A percentile compares a stretch with the other conserved stretches of the same genome.
Evolutionary conservation across 75 land plant species (phyloP).

Genomic region (Adiantum capillusveneris): DNA sequence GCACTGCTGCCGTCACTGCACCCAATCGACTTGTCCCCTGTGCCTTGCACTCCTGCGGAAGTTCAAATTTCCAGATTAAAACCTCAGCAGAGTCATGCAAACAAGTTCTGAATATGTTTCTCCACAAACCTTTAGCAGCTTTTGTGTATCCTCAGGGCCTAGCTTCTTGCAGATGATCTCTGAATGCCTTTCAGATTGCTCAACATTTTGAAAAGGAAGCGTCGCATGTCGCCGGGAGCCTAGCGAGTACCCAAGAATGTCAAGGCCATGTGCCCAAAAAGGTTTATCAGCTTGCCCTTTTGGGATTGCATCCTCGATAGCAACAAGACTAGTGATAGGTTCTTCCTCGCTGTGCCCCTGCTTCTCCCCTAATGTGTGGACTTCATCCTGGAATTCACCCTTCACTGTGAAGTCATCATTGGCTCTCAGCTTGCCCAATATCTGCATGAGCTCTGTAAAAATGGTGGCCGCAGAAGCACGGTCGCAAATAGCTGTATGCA

Average conservation of each 20-base stretch:
- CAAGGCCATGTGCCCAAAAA: constrained; percentile 87
- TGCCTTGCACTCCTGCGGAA: constrained; percentile 63
- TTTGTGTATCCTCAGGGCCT: constrained; percentile 32
- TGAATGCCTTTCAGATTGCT: constrained; percentile 27
- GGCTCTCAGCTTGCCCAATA: neutral
- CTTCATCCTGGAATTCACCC: no score
- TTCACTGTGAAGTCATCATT: no score
- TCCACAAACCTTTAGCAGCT: no score
- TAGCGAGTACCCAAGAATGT: constrained; percentile 81
- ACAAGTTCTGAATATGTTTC: no score
- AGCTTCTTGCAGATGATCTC: constrained; percentile 44
- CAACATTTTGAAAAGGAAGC: constrained; percentile 32
- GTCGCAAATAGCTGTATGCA: constrained; percentile 83
- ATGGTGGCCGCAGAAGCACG: constrained; percentile 56
- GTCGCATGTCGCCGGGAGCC: constrained; percentile 55
- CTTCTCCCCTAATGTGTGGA: no score
- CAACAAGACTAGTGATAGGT: neutral
- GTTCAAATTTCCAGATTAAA: no score
- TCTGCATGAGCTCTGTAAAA: constrained; percentile 38
- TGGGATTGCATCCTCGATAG: constrained; percentile 74
- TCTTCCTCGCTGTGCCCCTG: no score
- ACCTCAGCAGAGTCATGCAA: no score
- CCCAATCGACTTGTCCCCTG: constrained; percentile 58
- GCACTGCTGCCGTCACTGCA: constrained; percentile 62
- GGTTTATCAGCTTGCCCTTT: constrained; percentile 56